Conservation (phyloP, 805 yeast genomes). For the Lipomyces yamanashiensis region DNA sequence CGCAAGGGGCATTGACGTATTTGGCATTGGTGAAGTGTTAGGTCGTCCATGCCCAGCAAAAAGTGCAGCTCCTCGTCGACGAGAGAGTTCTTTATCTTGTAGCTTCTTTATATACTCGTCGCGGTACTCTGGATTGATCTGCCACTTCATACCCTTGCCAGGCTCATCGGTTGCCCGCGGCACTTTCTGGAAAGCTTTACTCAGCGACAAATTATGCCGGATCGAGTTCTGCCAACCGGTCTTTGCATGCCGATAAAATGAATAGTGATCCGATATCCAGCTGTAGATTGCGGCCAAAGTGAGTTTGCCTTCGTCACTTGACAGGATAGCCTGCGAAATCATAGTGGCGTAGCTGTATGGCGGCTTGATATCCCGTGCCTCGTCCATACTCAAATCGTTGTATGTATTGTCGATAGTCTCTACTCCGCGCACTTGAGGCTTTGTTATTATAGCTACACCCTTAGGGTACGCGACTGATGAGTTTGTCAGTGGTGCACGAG, state of each 20-base stretch:
- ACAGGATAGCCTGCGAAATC: slow-evolving; percentile 95
- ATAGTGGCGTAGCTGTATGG: slow-evolving; percentile 97
- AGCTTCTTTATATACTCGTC: slow-evolving; percentile 83
- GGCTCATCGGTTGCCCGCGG: slow-evolving; percentile 96
- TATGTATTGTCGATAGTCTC: slow-evolving; percentile 41
- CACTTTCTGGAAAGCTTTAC: slow-evolving; percentile 97
- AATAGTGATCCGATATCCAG: slow-evolving; percentile 86
- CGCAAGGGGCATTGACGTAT: slow-evolving; percentile 4
- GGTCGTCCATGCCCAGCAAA: slow-evolving; percentile 19
- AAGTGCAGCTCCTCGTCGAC: slow-evolving; percentile 35
- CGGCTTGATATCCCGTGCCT: slow-evolving; percentile 90
- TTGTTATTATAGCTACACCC: slow-evolving; percentile 50
- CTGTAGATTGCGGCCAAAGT: slow-evolving; percentile 89
- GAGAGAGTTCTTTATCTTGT: slow-evolving; percentile 58
- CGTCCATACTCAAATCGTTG: slow-evolving; percentile 75
- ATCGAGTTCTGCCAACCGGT: slow-evolving; percentile 99
- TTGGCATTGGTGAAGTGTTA: neutral
- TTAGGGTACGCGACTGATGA: slow-evolving; percentile 45
- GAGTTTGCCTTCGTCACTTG: slow-evolving; percentile 84
- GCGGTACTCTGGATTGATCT: slow-evolving; percentile 81
- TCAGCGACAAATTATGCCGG: slow-evolving; percentile 89
- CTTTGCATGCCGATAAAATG: slow-evolving; percentile 87
- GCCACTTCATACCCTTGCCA: slow-evolving; percentile 99
- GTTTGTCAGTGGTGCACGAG: slow-evolving; percentile 18
- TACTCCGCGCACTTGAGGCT: slow-evolving; percentile 49